phyloP scores from a whole-genome alignment of 23 red algal species.

The Gracilaria gracilis region DNA sequence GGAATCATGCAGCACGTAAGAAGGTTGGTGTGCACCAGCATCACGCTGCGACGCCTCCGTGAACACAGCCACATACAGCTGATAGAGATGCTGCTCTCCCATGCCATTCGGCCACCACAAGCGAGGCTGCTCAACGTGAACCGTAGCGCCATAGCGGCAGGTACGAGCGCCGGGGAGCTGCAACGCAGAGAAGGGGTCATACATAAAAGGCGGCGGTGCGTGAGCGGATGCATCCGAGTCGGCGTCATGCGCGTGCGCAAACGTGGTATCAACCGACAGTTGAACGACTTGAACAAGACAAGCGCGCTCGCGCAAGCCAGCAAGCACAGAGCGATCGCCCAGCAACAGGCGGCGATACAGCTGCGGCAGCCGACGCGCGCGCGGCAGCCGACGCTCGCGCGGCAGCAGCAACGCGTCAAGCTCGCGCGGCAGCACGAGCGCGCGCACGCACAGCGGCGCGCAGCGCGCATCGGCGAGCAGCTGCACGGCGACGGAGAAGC shows the following conservation, averaged over 20 bases:
- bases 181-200: background rate
- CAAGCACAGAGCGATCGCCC: background rate
- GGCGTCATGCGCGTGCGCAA: too few species aligned
- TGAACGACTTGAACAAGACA: background rate
- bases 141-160: background rate
- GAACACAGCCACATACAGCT: constrained; percentile 12
- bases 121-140: constrained; percentile 6
- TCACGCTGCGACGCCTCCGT: background rate
- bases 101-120: constrained; percentile 68
- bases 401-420: background rate
- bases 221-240: background rate
- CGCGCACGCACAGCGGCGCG: background rate
- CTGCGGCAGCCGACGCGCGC: background rate
- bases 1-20: background rate
- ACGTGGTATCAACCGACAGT: background rate
- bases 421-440: background rate
- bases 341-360: background rate
- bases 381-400: background rate
- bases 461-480: background rate
- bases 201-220: background rate
- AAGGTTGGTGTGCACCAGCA: background rate
- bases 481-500: background rate
- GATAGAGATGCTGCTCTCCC: constrained; percentile 36
- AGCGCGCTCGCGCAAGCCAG: background rate
- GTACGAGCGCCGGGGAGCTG: background rate